Conservation (phyloP, 805 yeast species). For the Yamadazyma paraphyllophila region DNA sequence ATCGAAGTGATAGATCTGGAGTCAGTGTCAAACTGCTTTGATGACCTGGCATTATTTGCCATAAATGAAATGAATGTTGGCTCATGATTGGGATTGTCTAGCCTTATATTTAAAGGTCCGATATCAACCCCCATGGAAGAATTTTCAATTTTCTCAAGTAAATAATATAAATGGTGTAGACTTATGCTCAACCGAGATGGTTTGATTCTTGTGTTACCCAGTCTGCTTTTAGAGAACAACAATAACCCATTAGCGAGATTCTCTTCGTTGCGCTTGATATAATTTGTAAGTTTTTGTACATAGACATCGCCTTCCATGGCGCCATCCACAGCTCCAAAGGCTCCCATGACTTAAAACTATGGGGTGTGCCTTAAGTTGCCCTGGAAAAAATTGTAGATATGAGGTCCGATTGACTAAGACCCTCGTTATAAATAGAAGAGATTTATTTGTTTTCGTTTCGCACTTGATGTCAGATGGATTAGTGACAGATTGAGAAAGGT, state of each 20-base stretch:
- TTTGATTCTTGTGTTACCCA: slow-evolving; percentile 30
- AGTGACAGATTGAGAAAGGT: background rate
- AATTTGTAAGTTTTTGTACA: slow-evolving; percentile 51
- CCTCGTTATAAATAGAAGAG: background rate
- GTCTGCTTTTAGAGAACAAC: slow-evolving; percentile 45
- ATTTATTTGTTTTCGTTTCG: slow-evolving; percentile 5
- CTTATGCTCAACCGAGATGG: slow-evolving; percentile 59
- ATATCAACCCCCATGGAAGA: slow-evolving; percentile 48
- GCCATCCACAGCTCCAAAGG: slow-evolving; percentile 33
- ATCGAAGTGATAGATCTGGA: slow-evolving; percentile 55
- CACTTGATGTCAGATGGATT: background rate
- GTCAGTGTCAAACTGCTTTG: slow-evolving; percentile 41
- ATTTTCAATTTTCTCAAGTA: slow-evolving; percentile 55
- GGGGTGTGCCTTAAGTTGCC: background rate
- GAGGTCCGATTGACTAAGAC: background rate
- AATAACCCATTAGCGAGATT: slow-evolving; percentile 59
- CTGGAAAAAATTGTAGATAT: no score
- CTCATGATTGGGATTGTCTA: slow-evolving; percentile 56
- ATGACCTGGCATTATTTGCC: slow-evolving; percentile 50
- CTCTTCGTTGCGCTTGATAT: slow-evolving; percentile 54
- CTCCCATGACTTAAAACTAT: slow-evolving; percentile 18
- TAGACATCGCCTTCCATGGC: slow-evolving; percentile 58
- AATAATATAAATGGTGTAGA: slow-evolving; percentile 60
- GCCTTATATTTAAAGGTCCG: slow-evolving; percentile 60
- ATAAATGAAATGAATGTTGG: slow-evolving; percentile 57